phyloP scores from a whole-genome alignment of 345 rosid species.

The Brassica incana region DNA sequence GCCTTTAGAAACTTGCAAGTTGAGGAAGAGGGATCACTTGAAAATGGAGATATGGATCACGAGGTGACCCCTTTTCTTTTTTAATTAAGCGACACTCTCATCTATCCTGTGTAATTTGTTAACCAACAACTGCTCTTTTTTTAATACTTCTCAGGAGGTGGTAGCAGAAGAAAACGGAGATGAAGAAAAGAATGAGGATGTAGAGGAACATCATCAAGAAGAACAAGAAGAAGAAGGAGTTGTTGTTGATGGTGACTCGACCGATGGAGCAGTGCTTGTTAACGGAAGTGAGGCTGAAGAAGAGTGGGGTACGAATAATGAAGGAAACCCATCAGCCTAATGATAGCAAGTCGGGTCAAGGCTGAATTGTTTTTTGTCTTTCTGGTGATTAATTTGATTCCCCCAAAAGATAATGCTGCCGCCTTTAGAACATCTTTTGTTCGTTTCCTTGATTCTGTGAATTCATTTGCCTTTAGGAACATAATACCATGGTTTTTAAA shows the following conservation, averaged over 20 bases:
- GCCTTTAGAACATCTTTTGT: constrained; percentile 35
- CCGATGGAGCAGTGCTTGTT: constrained; percentile 86
- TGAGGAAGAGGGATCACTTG: constrained; percentile 76
- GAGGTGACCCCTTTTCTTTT: constrained; percentile 50
- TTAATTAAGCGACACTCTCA: background rate
- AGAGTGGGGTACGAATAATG: constrained; percentile 99
- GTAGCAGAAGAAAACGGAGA: constrained; percentile 61
- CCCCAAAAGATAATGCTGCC: constrained; percentile 45
- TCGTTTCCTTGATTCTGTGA: background rate
- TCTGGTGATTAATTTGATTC: constrained; percentile 92
- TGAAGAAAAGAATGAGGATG: constrained; percentile 40
- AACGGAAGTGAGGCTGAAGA: constrained; percentile 91
- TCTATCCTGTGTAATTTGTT: background rate
- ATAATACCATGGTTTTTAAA: background rate
- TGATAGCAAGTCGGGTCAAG: constrained; percentile 71
- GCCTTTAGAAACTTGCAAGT: constrained; percentile 84
- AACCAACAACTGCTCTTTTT: background rate
- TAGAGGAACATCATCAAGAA: constrained; percentile 44
- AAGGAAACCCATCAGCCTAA: constrained; percentile 94
- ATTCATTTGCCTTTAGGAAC: constrained; percentile 24
- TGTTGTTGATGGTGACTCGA: constrained; percentile 81
- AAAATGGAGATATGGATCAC: constrained; percentile 75
- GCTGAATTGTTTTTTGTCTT: constrained; percentile 70
- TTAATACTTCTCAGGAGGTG: constrained; percentile 35
- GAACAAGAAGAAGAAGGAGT: constrained; percentile 60